Evolutionary conservation across 1,284 basidiomycete genomes (phyloP), one percentile per base, ranked within the genome.

Genomic region (Omphalotus olearius): DNA sequence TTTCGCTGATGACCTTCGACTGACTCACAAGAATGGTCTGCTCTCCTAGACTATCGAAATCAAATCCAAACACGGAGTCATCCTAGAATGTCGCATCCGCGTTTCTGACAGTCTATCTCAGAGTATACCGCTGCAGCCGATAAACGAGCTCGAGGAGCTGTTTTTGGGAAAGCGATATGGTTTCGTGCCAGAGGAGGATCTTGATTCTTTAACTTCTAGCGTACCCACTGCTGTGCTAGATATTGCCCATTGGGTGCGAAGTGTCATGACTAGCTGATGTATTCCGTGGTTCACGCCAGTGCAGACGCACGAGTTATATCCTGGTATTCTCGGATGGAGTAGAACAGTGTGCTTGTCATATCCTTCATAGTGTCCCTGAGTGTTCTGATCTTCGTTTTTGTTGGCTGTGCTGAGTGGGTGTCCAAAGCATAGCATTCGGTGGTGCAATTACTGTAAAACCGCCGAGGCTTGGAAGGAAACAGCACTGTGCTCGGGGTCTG

Each of bases 61-160:
- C 26, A 71, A 60, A 39, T 78, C 83, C 4, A 85, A 80, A 59
- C 84, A 83, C 52, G 86, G 84, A 0, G 45, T 82, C 33, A 80
- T 88, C 55, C 62, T 79, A 11, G 73, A 74, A 4, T 83, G 82
- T 57, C 58, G 60, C 0, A 57, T 85, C 41, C 54, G 63, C 0
- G 51, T 69, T 6, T 54, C 66, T 7, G 48, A 59, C 4, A 51
- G 54, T 7, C 51, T 72, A 35, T 57, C 59, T 2, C 42, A 42
- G 28, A 20, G 6, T 20, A 7, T 16, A 18, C 39, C 7, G 13
- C 6, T 17, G 7, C 20, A 33, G 13, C 7, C 38, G 36, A 26
- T 45, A 6, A 36, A 51, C n/a, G 40, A 42, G 1, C 17, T 54
- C 20, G 43, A 49, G 28, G 18, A 40, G 5, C 40, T 75, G 16